phyloP scores from a whole-genome alignment of 129 eudicot species.

The Ambrosia trifida region DNA sequence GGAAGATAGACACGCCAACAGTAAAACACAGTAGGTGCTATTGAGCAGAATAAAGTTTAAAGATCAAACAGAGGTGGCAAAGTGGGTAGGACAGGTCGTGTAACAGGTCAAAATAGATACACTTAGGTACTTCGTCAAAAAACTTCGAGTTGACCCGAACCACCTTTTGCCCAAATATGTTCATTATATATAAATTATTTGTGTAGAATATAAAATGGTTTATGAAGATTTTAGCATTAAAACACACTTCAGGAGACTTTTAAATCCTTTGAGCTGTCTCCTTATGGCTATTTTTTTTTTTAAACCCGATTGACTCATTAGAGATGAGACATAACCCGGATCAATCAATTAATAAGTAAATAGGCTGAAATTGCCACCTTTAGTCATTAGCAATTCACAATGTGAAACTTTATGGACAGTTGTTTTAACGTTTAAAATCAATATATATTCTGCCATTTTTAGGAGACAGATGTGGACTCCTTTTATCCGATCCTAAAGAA shows the following conservation, averaged over 20 bases:
- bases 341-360: slow-evolving; percentile 7
- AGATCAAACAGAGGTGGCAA: slow-evolving; percentile 9
- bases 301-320: not conserved
- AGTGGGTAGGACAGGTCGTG: not conserved
- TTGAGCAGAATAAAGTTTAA: slow-evolving; percentile 11
- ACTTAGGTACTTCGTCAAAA: not conserved
- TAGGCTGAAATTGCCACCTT: not conserved
- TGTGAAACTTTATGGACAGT: not conserved
- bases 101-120: not conserved
- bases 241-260: not conserved
- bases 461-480: not conserved
- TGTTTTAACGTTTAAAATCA: not conserved
- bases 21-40: not conserved
- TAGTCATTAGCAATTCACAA: not conserved
- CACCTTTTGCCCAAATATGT: not conserved
- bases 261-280: not conserved
- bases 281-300: not conserved
- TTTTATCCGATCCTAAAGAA: slow-evolving; percentile 18
- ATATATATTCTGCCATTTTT: slow-evolving; percentile 2
- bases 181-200: not conserved
- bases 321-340: not conserved
- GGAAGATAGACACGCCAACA: slow-evolving; percentile 5
- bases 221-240: not conserved
- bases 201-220: not conserved
- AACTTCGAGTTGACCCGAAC: not conserved